These are phyloP conservation scores for Beauveria sp. DNA, from an alignment of 2,329 filamentous ascomycete species.

Conservation along the genomic window DNA sequence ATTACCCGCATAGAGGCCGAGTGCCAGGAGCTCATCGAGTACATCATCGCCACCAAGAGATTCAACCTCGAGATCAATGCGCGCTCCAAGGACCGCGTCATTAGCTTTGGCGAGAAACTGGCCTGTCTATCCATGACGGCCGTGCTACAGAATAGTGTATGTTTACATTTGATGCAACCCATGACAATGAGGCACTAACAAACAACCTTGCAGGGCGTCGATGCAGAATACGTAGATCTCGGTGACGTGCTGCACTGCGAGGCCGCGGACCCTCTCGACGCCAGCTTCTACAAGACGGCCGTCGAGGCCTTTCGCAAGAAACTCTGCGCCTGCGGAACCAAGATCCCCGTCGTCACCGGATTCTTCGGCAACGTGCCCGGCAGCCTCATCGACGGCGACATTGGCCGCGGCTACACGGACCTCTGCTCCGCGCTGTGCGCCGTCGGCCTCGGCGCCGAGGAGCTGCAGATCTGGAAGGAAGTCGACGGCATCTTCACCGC, in stretches of 20 bases:
- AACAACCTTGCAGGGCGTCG: constrained; percentile 49
- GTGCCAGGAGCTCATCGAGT: constrained; percentile 74
- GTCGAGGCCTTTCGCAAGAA: constrained; percentile 54
- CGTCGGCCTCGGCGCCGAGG: constrained; percentile 76
- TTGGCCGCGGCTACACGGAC: constrained; percentile 94
- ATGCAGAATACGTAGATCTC: constrained; percentile 84
- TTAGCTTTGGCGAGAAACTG: constrained; percentile 93
- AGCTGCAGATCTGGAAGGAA: constrained; percentile 98
- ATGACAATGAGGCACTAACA: constrained; percentile 18
- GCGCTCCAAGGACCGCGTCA: constrained; percentile 75
- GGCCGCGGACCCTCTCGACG: constrained; percentile 51
- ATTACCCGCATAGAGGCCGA: constrained; percentile 64
- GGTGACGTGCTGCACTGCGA: constrained; percentile 71
- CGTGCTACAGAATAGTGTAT: constrained; percentile 65
- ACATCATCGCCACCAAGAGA: constrained; percentile 54
- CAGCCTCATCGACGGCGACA: constrained; percentile 77
- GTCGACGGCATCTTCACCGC: constrained; percentile 87
- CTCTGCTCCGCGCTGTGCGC: constrained; percentile 88
- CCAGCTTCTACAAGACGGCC: constrained; percentile 62
- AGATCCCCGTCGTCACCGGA: constrained; percentile 76
- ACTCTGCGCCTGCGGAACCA: constrained; percentile 55
- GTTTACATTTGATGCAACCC: background rate
- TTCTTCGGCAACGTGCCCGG: constrained; percentile 94
- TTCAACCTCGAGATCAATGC: constrained; percentile 71
- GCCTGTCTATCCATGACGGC: constrained; percentile 88